Base-by-base conservation (phyloP, 164 flowering plant genomes). In the Dillenia turbinata region DNA sequence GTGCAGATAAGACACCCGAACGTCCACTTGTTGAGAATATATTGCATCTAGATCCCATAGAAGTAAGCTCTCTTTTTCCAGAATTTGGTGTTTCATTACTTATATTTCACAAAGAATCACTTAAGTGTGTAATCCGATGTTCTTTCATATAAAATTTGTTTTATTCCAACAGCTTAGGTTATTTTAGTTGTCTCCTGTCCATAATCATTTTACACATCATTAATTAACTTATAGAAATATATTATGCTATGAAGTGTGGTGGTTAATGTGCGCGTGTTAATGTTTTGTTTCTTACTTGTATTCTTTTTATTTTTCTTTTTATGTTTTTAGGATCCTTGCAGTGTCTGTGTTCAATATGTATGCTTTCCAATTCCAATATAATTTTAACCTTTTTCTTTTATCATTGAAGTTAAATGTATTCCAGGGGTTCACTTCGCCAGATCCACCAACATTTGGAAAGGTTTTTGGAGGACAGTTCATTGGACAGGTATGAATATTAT, bases 381-480 rank as follows among this genome's bases (percentile, higher is more conserved):
- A 4, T 33, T 33, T 33, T 33, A 33, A 33, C 40, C 6, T 33
- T 53, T 54, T 57, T 66, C 5, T 64, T 10, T 72, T 47, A 71
- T 56, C 59, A 62, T 57, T 71, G 66, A 55, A 95, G 99, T 96
- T 82, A 51, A 79, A 95, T 68, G 70, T 88, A 58, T 95, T 95
- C 67, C 79, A 75, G 57, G 99, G 97, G 14, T 77, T 86, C 62
- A 95, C 97, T 19, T 74, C 88, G 75, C 88, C 92, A 24, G 90
- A 86, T 66, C 90, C 97, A 73, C 97, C 94, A 66, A 78, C 58
- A 58, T 89, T 88, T 74, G 90, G 81, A 19, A 88, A 85, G 64
- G 91, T 95, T 63, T 95, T 86, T 78, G 97, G 99, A 57, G 97
- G 99, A 66, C 99, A 95, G 63, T 74, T 92, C 16, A 63, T 92